Percentiles rank a stretch among this genome's conserved stretches.
Evolutionary conservation across 1,139 yeast genomes (phyloP).

Genomic region (Suzukiozyma palmioleophila): DNA sequence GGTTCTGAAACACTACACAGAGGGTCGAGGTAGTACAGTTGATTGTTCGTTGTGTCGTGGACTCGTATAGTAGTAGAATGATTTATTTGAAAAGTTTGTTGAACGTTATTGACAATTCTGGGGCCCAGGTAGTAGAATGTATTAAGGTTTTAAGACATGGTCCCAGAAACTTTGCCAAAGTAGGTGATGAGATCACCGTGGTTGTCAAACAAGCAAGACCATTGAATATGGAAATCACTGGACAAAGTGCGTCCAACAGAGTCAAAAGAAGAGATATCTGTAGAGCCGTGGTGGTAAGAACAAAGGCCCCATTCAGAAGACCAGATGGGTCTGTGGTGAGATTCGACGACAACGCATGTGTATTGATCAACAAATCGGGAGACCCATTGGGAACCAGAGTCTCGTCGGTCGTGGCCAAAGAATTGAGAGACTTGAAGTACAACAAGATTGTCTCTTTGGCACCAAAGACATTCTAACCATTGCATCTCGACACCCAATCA

Average conservation of each 20-base stretch:
- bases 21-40: too few species aligned
- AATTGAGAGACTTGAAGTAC: constrained; percentile 77
- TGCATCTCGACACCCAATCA: too few species aligned
- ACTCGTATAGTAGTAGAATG: constrained; percentile 36
- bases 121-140: constrained; percentile 94
- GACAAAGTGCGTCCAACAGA: constrained; percentile 68
- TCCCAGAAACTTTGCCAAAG: constrained; percentile 75
- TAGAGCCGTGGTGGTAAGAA: constrained; percentile 93
- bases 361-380: constrained; percentile 81
- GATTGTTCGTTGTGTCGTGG: neutral
- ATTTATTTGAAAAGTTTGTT: constrained; percentile 82
- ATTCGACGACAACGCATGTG: constrained; percentile 97
- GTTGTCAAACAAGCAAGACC: constrained; percentile 93
- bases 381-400: constrained; percentile 97
- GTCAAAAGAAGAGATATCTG: constrained; percentile 95
- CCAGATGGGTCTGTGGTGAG: constrained; percentile 83
- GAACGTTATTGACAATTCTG: constrained; percentile 91
- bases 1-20: too few species aligned
- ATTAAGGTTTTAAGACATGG: constrained; percentile 90
- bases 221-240: constrained; percentile 54
- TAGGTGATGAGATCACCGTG: constrained; percentile 91
- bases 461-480: constrained; percentile 64
- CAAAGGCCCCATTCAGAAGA: constrained; percentile 80
- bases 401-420: constrained; percentile 87
- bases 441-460: constrained; percentile 89